Conservation (phyloP, 179 eudicot species). For the Patellifolia procumbens region DNA sequence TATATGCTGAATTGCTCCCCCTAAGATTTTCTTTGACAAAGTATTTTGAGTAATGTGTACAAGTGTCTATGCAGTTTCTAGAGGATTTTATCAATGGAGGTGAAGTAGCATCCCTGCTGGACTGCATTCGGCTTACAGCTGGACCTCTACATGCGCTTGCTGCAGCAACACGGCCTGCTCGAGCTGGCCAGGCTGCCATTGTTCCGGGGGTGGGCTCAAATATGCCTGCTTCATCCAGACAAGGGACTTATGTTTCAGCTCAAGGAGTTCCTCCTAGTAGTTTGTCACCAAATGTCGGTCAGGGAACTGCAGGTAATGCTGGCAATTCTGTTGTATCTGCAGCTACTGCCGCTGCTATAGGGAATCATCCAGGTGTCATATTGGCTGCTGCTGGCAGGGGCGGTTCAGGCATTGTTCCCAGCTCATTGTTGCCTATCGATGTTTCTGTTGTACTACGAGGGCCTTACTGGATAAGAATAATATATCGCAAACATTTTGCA, state of each 20-base stretch:
- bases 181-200: slow-evolving; percentile 85
- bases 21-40: not conserved
- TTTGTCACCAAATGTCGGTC: slow-evolving; percentile 45
- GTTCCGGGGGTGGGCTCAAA: slow-evolving; percentile 60
- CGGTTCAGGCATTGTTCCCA: slow-evolving; percentile 96
- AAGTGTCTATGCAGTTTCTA: slow-evolving; percentile 61
- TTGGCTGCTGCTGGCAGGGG: slow-evolving; percentile 81
- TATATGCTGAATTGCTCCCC: not conserved
- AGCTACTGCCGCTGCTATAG: slow-evolving; percentile 41
- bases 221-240: slow-evolving; percentile 54
- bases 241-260: slow-evolving; percentile 49
- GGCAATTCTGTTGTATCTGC: slow-evolving; percentile 55
- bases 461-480: slow-evolving; percentile 95
- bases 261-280: slow-evolving; percentile 53
- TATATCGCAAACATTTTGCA: slow-evolving; percentile 87
- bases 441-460: slow-evolving; percentile 97
- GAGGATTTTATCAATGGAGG: slow-evolving; percentile 97
- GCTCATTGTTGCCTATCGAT: slow-evolving; percentile 95
- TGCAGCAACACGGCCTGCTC: slow-evolving; percentile 95
- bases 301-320: slow-evolving; percentile 40
- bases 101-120: slow-evolving; percentile 93
- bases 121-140: slow-evolving; percentile 95
- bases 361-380: slow-evolving; percentile 56
- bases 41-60: slow-evolving; percentile 9
- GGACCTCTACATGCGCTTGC: slow-evolving; percentile 99